A percentile compares a stretch with the other conserved stretches of the same genome.
Conservation (phyloP, 176 grass and related monocot species). For the Triticum urartu region DNA sequence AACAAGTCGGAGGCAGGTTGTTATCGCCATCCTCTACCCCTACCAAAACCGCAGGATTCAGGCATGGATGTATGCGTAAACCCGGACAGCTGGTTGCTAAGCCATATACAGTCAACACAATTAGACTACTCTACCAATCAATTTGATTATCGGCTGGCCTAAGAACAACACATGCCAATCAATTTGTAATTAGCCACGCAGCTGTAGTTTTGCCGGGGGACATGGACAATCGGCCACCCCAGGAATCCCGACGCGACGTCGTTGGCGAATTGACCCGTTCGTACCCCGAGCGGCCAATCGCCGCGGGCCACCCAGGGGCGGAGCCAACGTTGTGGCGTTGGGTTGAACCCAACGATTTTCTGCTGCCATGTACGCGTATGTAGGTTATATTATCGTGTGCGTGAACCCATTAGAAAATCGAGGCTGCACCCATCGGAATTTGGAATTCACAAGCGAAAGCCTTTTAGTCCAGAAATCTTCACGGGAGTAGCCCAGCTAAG, state of each 20-base stretch:
- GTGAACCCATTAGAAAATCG: too few species aligned
- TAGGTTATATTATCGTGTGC: too few species aligned
- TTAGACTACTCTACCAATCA: too few species aligned
- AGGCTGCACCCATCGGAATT: too few species aligned
- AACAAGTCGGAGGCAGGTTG: neutral
- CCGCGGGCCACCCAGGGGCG: too few species aligned
- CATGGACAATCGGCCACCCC: neutral
- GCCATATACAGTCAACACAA: too few species aligned
- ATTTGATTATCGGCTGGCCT: neutral
- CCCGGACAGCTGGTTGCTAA: neutral
- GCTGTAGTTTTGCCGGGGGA: constrained; percentile 1
- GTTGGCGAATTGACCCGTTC: neutral
- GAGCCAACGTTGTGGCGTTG: too few species aligned
- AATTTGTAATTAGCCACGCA: neutral
- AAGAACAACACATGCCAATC: neutral
- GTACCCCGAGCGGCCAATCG: neutral
- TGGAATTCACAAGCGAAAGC: too few species aligned
- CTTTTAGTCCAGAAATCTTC: too few species aligned
- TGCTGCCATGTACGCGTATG: too few species aligned
- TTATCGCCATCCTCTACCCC: neutral
- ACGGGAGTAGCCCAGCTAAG: too few species aligned
- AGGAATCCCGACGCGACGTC: constrained; percentile 25
- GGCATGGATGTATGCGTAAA: neutral
- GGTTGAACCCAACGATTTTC: too few species aligned
- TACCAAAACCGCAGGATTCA: neutral